Conservation (phyloP, 2,329 filamentous ascomycete species). For the Aspergillus sp. region DNA sequence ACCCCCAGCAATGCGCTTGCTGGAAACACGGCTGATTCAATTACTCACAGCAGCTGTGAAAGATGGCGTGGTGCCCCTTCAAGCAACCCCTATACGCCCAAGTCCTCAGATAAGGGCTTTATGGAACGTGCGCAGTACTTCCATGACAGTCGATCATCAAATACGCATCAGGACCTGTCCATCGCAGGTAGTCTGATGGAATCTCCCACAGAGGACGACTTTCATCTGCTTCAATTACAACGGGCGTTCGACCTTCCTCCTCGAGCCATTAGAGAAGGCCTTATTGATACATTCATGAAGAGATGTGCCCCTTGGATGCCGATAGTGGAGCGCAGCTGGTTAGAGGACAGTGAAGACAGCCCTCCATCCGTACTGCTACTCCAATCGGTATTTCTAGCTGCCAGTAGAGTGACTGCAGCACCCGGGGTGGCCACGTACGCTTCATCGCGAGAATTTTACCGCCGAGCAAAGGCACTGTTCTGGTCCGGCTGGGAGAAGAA, state of each 20-base stretch:
- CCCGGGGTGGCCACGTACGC: slow-evolving; percentile 27
- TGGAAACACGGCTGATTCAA: neutral
- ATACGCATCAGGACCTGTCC: slow-evolving; percentile 25
- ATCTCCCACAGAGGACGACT: slow-evolving; percentile 25
- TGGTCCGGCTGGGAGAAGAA: slow-evolving; percentile 34
- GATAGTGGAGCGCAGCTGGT: slow-evolving; percentile 29
- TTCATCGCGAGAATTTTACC: slow-evolving; percentile 31
- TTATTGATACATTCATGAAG: slow-evolving; percentile 33
- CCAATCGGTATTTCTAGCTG: slow-evolving; percentile 43
- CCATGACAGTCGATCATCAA: slow-evolving; percentile 24
- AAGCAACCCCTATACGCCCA: slow-evolving; percentile 18
- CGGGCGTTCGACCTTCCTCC: slow-evolving; percentile 28
- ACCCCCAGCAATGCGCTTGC: neutral
- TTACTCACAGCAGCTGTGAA: neutral
- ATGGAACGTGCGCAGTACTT: slow-evolving; percentile 31
- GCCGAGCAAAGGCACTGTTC: slow-evolving; percentile 33
- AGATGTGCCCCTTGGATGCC: slow-evolving; percentile 34
- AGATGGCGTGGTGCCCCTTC: neutral
- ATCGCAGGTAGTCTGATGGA: slow-evolving; percentile 23
- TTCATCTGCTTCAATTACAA: slow-evolving; percentile 24
- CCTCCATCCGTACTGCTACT: slow-evolving; percentile 31
- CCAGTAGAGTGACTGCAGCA: slow-evolving; percentile 40
- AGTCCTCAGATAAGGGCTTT: slow-evolving; percentile 20
- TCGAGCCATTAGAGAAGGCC: slow-evolving; percentile 25
- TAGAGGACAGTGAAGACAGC: slow-evolving; percentile 24